These are phyloP conservation scores for Triglochin maritima DNA, from an alignment of 106 monocot species.

Conservation along the genomic window DNA sequence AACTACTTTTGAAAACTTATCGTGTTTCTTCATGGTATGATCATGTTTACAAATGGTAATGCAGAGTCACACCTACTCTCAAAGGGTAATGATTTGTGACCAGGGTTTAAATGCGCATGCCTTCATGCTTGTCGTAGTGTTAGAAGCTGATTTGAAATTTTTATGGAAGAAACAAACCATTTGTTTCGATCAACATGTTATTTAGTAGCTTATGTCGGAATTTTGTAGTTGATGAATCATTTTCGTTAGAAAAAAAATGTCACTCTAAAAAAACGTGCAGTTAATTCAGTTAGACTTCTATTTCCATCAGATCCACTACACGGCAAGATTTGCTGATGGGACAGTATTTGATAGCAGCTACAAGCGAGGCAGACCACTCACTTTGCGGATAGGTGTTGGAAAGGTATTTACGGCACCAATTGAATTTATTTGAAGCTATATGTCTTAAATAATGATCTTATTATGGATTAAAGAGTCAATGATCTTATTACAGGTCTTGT, in stretches of 20 bases:
- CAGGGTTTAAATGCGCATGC: too few species aligned
- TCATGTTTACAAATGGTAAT: too few species aligned
- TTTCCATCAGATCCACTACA: slow-evolving; percentile 63
- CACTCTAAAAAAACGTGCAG: not conserved
- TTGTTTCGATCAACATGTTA: too few species aligned
- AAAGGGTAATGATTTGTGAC: too few species aligned
- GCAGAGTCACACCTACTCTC: too few species aligned
- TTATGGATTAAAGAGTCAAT: not conserved
- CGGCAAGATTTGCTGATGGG: slow-evolving; percentile 87
- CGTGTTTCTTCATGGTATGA: too few species aligned
- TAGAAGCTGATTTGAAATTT: too few species aligned
- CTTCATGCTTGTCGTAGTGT: too few species aligned
- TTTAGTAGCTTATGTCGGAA: not conserved
- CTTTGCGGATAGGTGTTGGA: slow-evolving; percentile 70
- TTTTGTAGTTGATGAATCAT: not conserved
- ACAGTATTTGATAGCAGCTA: slow-evolving; percentile 88
- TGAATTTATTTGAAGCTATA: not conserved
- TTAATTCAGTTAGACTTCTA: not conserved
- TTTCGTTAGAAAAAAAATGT: not conserved
- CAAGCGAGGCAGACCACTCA: slow-evolving; percentile 82
- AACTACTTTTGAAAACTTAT: too few species aligned
- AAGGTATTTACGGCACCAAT: slow-evolving; percentile 35
- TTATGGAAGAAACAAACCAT: too few species aligned
- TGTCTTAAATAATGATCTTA: too few species aligned
- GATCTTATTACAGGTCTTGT: not conserved